Percentiles rank a stretch among this genome's conserved stretches.
Evolutionary conservation across 345 rosid genomes (phyloP).

Genomic region (Eucalyptus microcorys): DNA sequence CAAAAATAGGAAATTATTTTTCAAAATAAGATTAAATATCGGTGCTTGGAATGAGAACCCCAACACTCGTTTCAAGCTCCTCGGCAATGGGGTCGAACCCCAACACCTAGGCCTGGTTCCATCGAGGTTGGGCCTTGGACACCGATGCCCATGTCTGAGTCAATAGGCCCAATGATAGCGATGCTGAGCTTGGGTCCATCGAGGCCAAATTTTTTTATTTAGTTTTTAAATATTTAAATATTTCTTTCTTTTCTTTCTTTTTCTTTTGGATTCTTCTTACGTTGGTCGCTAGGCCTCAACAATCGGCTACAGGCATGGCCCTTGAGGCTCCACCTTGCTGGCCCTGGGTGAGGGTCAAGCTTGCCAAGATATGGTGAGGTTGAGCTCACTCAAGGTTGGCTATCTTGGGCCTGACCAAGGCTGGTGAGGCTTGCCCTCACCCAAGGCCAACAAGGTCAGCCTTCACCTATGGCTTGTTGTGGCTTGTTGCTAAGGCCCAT

Average conservation of each 20-base stretch:
- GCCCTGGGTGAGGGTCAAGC: background rate
- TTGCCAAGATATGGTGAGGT: background rate
- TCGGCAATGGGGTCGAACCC: background rate
- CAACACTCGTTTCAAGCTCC: background rate
- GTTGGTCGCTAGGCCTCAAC: too few species aligned
- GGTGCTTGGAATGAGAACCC: background rate
- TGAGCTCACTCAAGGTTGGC: background rate
- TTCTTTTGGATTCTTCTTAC: too few species aligned
- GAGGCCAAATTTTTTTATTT: too few species aligned
- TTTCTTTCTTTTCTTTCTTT: too few species aligned
- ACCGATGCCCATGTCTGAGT: fast-evolving
- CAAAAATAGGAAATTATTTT: too few species aligned
- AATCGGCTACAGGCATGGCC: too few species aligned
- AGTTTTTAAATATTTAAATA: too few species aligned
- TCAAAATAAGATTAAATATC: background rate
- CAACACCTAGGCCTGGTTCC: background rate
- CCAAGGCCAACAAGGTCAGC: background rate
- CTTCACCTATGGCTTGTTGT: background rate
- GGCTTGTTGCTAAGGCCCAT: fast-evolving
- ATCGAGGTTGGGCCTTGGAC: background rate
- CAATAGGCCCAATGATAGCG: background rate
- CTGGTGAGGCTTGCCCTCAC: background rate
- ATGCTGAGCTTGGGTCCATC: background rate
- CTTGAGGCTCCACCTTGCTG: too few species aligned
- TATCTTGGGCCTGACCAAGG: background rate